Evolutionary conservation across 75 land plant genomes (phyloP).

Genomic region (Azolla pinnata): DNA sequence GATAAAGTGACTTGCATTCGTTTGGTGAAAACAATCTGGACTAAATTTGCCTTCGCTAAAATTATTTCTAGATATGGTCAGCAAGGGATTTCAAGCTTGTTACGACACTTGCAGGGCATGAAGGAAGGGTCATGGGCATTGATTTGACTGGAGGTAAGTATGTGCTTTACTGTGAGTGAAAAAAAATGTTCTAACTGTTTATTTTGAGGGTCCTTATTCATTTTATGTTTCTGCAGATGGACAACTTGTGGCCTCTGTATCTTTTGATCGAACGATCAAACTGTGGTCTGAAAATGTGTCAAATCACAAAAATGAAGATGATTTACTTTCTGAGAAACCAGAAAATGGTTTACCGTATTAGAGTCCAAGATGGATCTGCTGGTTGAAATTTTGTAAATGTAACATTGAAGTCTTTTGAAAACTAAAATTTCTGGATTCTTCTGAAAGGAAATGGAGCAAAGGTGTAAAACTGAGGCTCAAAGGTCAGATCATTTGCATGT

Average conservation of each 20-base stretch:
- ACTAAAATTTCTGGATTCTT: background rate
- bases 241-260: slow-evolving; percentile 65
- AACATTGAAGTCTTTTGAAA: background rate
- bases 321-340: too few species aligned
- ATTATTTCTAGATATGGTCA: slow-evolving; percentile 77
- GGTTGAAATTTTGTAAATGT: background rate
- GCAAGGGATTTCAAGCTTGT: slow-evolving; percentile 84
- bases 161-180: too few species aligned
- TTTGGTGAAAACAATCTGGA: too few species aligned
- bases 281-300: slow-evolving; percentile 44
- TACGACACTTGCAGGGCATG: slow-evolving; percentile 80
- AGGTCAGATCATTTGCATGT: too few species aligned
- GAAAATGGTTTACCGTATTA: too few species aligned
- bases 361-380: too few species aligned
- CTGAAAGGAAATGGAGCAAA: background rate
- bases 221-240: slow-evolving; percentile 67
- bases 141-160: slow-evolving; percentile 82
- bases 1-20: too few species aligned
- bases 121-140: slow-evolving; percentile 72
- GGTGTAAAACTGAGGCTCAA: background rate
- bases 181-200: too few species aligned
- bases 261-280: slow-evolving; percentile 92
- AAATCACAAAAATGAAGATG: too few species aligned
- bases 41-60: too few species aligned
- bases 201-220: too few species aligned